Evolutionary conservation across 1,139 yeast genomes (phyloP), one percentile per base, ranked within the genome.

Genomic region (Geotrichum carabidarum): DNA sequence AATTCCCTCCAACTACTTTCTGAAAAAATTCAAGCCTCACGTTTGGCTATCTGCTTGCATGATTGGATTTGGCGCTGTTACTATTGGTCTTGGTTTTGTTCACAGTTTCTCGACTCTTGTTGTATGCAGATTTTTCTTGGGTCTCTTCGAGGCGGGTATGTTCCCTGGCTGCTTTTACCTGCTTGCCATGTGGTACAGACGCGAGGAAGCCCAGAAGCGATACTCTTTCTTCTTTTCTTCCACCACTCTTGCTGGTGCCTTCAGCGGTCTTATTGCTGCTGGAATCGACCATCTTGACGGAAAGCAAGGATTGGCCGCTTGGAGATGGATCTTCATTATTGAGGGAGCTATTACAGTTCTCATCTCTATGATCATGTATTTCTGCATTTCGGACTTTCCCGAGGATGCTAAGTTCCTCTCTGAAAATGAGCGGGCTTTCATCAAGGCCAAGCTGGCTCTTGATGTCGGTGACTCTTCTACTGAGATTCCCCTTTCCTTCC

Each of bases 181-280:
- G 55, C 73, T 84, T 61, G 74, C 86, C 38, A 69, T 71, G 69
- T 74, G 76, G 75, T 73, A 74, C 68, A 74, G 83, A 38, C 76
- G 83, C 54, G 71, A 69, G 14, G 91, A 85, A 68, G 80, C 87
- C 14, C 90, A 83, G 67, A 78, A 82, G 65, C 73, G 93, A 53
- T 83, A 82, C 66, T 78, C 84, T 9, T 78, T 82, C 50, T 85
- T 85, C 69, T 84, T 84, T 69, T 57, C 85, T 44, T 84, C 88
- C 48, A 81, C 88, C n/a, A 78, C 84, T 62, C 75, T 85, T 57
- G 86, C 91, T 30, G 90, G 93, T 66, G 95, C 91, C 2, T 86
- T 86, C 69, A 86, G 89, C 54, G 94, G 95, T 57, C 80, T 88
- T 51, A 78, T 87, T 58, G 87, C 87, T 31, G 81, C 78, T 51